A percentile compares a stretch with the other conserved stretches of the same genome.
Conservation (phyloP, 1,284 basidiomycete species). For the Cryptococcus sp. region DNA sequence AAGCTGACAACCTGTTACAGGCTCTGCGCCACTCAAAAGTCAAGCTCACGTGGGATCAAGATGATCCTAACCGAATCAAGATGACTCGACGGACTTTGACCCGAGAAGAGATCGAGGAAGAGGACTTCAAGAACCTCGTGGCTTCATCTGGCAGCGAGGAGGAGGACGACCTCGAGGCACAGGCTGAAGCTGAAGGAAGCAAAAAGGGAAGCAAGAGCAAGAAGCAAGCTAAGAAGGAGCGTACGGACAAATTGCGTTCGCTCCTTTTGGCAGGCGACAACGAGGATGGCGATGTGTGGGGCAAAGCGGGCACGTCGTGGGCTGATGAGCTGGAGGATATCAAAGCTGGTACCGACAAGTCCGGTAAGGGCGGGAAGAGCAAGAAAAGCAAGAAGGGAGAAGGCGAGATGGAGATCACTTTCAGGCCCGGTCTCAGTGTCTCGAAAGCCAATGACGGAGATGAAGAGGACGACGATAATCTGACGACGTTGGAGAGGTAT, state of each 20-base stretch:
- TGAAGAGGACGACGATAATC: slow-evolving; percentile 58
- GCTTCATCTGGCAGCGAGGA: slow-evolving; percentile 69
- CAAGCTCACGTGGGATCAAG: slow-evolving; percentile 97
- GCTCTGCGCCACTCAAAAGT: slow-evolving; percentile 98
- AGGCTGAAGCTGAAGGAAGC: slow-evolving; percentile 25
- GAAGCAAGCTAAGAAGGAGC: slow-evolving; percentile 53
- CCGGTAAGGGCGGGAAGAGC: slow-evolving; percentile 50
- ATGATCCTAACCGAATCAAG: slow-evolving; percentile 84
- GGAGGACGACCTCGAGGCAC: slow-evolving; percentile 55
- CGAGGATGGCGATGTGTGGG: slow-evolving; percentile 67
- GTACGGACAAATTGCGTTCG: slow-evolving; percentile 66
- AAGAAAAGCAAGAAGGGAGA: slow-evolving; percentile 22
- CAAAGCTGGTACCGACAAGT: slow-evolving; percentile 50
- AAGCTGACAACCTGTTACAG: slow-evolving; percentile 56
- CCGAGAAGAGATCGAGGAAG: slow-evolving; percentile 81
- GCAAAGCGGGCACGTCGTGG: slow-evolving; percentile 50
- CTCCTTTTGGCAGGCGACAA: slow-evolving; percentile 67
- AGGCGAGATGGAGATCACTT: slow-evolving; percentile 86
- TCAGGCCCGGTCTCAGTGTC: slow-evolving; percentile 75
- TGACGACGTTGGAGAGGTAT: slow-evolving; percentile 79
- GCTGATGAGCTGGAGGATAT: slow-evolving; percentile 25
- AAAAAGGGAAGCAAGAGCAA: slow-evolving; percentile 49
- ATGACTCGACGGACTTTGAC: slow-evolving; percentile 76
- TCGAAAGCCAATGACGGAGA: slow-evolving; percentile 33
- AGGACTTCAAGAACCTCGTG: slow-evolving; percentile 80